A percentile compares a stretch with the other conserved stretches of the same genome.
Evolutionary conservation across 2,329 filamentous ascomycete species (phyloP).

Genomic region (Paecilomyces fulvus): DNA sequence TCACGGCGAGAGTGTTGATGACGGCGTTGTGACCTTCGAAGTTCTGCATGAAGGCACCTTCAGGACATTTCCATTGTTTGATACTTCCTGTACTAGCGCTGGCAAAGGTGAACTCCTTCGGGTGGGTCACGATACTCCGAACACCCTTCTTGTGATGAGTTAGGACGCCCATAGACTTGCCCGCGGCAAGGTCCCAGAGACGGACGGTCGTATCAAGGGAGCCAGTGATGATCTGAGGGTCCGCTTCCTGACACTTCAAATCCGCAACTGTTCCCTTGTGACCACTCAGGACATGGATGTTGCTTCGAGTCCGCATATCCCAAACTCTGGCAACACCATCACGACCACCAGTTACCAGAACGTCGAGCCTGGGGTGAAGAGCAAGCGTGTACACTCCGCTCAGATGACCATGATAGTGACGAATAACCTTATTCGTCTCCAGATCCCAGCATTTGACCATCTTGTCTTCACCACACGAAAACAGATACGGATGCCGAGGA

Average conservation of each 20-base stretch:
- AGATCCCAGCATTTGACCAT: constrained; percentile 99
- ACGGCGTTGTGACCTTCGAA: constrained; percentile 95
- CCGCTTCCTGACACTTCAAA: constrained; percentile 87
- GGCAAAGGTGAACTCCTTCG: constrained; percentile 92
- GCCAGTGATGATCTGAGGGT: constrained; percentile 90
- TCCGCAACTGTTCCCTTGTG: constrained; percentile 87
- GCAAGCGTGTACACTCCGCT: constrained; percentile 90
- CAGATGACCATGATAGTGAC: constrained; percentile 94
- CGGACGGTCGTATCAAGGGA: constrained; percentile 87
- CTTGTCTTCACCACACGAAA: constrained; percentile 97
- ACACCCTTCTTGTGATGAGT: constrained; percentile 99
- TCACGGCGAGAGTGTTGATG: constrained; percentile 87
- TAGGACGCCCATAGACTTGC: constrained; percentile 90
- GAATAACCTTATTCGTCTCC: constrained; percentile 98
- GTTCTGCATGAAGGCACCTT: constrained; percentile 98
- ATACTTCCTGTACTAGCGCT: constrained; percentile 86
- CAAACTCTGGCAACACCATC: constrained; percentile 93
- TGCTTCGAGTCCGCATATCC: constrained; percentile 96
- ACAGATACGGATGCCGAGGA: constrained; percentile 88
- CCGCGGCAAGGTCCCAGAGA: constrained; percentile 91
- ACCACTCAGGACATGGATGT: constrained; percentile 85
- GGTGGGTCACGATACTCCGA: constrained; percentile 72
- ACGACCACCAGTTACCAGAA: constrained; percentile 86
- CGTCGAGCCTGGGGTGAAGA: constrained; percentile 89
- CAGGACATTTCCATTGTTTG: constrained; percentile 99